These are phyloP conservation scores for Erodium trifolium DNA, from an alignment of 441 rosid species.

Conservation along the genomic window DNA sequence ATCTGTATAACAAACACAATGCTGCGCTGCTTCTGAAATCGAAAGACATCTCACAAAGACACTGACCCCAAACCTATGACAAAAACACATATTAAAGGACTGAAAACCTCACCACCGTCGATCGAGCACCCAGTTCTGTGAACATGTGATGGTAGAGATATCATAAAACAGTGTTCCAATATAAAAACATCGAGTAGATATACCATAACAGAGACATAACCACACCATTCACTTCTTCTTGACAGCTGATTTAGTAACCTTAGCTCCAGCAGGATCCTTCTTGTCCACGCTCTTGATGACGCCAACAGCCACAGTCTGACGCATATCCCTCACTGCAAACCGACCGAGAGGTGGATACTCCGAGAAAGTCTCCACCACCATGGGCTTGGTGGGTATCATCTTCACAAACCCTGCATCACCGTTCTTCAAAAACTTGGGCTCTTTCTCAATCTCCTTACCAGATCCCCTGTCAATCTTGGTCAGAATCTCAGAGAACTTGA, in stretches of 20 bases:
- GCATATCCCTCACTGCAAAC: conserved; percentile 78
- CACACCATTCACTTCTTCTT: conserved; percentile 66
- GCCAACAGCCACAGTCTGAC: conserved; percentile 28
- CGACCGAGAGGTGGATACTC: conserved; percentile 72
- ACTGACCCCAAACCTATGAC: conserved; percentile 12
- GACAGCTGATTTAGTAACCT: conserved; percentile 65
- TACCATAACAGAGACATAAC: background rate
- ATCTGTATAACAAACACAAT: conserved; percentile 11
- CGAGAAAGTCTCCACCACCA: conserved; percentile 72
- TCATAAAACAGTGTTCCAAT: conserved; percentile 3
- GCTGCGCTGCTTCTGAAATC: conserved; percentile 7
- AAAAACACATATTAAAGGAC: too few species aligned
- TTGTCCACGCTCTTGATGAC: conserved; percentile 62
- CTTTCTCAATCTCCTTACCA: conserved; percentile 62
- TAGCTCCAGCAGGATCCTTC: conserved; percentile 65
- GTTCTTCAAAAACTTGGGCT: conserved; percentile 66
- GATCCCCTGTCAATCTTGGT: conserved; percentile 68
- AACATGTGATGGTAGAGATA: conserved; percentile 7
- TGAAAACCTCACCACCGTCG: conserved; percentile 35
- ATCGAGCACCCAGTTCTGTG: conserved; percentile 47
- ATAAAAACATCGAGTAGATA: background rate
- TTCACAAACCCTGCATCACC: conserved; percentile 62
- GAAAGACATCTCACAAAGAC: background rate
- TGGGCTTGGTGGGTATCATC: conserved; percentile 74
- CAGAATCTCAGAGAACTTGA: conserved; percentile 50